Conservation (phyloP, 768 basidiomycete genomes). For the Lactarius evosmus region DNA sequence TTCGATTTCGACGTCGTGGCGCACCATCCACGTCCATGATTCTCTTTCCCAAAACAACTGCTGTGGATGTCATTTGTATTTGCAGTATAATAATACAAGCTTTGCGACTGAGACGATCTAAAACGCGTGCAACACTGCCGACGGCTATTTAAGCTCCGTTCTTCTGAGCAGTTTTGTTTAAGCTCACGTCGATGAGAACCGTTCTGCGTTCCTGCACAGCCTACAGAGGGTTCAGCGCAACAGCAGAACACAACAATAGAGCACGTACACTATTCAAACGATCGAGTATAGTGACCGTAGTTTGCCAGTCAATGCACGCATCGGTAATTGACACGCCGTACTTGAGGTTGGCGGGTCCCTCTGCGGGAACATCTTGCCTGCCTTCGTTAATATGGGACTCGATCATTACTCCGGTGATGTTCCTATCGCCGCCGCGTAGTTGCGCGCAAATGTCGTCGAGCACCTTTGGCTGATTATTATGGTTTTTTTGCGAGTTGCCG, state of each 20-base stretch:
- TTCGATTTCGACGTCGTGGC: not conserved
- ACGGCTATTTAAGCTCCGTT: not conserved
- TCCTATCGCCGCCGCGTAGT: constrained; percentile 60
- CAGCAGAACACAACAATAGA: not conserved
- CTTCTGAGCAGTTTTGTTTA: not conserved
- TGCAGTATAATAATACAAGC: not conserved
- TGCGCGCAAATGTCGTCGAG: constrained; percentile 69
- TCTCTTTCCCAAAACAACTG: not conserved
- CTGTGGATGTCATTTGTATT: not conserved
- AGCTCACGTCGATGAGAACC: constrained; percentile 4
- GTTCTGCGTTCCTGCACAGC: constrained; percentile 21
- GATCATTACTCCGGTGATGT: constrained; percentile 95
- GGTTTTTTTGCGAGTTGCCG: constrained; percentile 95
- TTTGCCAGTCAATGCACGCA: constrained; percentile 85
- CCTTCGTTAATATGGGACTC: constrained; percentile 93
- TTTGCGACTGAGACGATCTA: not conserved
- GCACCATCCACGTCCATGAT: not conserved
- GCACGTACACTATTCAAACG: constrained; percentile 53
- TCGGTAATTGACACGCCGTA: constrained; percentile 88
- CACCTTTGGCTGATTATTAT: constrained; percentile 87
- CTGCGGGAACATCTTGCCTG: constrained; percentile 78
- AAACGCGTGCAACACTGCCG: not conserved
- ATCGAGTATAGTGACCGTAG: constrained; percentile 72
- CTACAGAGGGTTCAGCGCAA: not conserved
- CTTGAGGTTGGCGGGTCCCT: constrained; percentile 65